Percentiles rank a stretch among this genome's conserved stretches.
These are phyloP conservation scores for Kwoniella dejecticola DNA, from an alignment of 768 basidiomycete species.

Conservation along the genomic window DNA sequence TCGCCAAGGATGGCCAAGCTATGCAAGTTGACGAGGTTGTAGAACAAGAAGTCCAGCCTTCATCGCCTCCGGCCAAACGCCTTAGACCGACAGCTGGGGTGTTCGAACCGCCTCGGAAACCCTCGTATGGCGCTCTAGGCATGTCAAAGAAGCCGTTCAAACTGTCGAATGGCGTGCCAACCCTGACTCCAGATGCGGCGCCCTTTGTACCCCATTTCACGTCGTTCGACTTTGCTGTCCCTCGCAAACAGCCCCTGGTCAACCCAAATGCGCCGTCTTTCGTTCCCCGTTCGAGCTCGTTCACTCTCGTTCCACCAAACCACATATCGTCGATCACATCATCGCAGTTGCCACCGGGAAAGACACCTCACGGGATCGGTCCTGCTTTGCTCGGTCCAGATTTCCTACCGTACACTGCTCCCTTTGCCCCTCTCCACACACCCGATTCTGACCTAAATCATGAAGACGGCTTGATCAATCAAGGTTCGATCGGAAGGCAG, in stretches of 20 bases:
- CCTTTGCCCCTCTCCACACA: too few species aligned
- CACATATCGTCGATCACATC: not conserved
- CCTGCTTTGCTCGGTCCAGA: too few species aligned
- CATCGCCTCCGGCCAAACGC: constrained; percentile 7
- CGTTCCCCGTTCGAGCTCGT: not conserved
- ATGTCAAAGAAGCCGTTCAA: not conserved
- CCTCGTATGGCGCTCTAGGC: constrained; percentile 5
- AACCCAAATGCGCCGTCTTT: constrained; percentile 11
- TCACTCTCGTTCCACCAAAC: not conserved
- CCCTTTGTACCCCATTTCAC: constrained; percentile 1
- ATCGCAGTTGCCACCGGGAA: too few species aligned
- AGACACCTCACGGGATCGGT: not conserved
- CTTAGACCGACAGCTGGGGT: constrained; percentile 4
- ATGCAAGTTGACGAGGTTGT: too few species aligned
- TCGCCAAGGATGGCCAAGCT: too few species aligned
- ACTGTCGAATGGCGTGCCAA: not conserved
- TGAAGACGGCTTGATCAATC: too few species aligned
- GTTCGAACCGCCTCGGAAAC: constrained; percentile 1
- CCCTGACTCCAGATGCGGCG: not conserved
- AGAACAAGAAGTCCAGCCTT: too few species aligned
- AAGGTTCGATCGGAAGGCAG: too few species aligned
- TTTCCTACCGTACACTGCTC: too few species aligned
- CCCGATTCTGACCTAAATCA: too few species aligned
- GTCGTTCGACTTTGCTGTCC: constrained; percentile 6
- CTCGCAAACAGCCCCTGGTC: not conserved